These are phyloP conservation scores for Fusarium vanettenii DNA, from an alignment of 2,329 filamentous ascomycete genomes.

Conservation along the genomic window DNA sequence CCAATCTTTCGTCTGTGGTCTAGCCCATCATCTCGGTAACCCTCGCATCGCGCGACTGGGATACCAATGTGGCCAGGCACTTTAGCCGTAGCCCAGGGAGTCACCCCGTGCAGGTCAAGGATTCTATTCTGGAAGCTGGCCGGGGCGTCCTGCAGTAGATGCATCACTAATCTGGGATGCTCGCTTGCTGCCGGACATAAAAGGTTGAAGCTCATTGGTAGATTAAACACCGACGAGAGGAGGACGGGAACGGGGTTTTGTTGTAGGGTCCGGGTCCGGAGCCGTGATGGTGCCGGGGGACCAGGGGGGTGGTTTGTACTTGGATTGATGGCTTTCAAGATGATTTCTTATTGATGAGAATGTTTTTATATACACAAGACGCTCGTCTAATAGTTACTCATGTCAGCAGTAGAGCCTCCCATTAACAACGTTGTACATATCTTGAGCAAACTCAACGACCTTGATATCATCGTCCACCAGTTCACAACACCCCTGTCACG, in stretches of 20 bases:
- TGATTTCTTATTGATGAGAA: not conserved
- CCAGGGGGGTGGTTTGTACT: not conserved
- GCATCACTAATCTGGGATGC: slow-evolving; percentile 1
- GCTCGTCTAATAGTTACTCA: not conserved
- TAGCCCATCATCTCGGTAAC: slow-evolving; percentile 8
- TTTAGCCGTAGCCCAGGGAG: not conserved
- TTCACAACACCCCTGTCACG: not conserved
- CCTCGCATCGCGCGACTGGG: not conserved
- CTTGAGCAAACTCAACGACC: not conserved
- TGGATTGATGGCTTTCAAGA: not conserved
- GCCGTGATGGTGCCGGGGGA: not conserved
- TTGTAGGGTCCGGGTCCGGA: slow-evolving; percentile 4
- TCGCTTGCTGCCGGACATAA: slow-evolving; percentile 10
- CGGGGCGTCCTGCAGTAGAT: not conserved
- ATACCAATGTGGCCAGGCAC: not conserved
- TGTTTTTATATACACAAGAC: not conserved
- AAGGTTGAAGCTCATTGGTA: slow-evolving; percentile 10
- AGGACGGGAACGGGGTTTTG: slow-evolving; percentile 15
- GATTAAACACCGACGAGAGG: slow-evolving; percentile 6
- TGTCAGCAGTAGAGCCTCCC: not conserved
- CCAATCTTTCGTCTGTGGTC: not conserved
- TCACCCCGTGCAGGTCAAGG: not conserved
- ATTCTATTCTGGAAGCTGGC: not conserved
- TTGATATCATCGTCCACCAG: not conserved
- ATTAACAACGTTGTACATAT: not conserved